phyloP scores from a whole-genome alignment of 768 basidiomycete genomes.

The Obba rivulosa region DNA sequence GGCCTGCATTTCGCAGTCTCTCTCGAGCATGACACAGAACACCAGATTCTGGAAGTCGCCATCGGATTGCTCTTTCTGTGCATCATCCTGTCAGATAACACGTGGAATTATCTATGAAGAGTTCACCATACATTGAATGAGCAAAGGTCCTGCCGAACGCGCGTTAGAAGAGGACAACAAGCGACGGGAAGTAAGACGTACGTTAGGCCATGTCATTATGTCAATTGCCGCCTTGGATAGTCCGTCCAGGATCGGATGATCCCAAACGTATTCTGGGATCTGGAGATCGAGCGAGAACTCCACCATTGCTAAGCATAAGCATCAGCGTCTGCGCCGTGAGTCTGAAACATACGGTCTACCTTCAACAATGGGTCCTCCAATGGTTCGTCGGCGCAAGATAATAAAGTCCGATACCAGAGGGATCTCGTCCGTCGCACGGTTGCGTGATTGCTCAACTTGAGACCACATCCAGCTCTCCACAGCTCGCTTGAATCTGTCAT shows the following conservation, averaged over 20 bases:
- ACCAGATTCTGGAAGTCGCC: slow-evolving; percentile 37
- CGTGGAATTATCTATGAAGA: not conserved
- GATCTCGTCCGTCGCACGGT: slow-evolving; percentile 30
- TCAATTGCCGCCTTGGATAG: slow-evolving; percentile 37
- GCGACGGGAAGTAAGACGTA: no score
- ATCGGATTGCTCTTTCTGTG: slow-evolving; percentile 34
- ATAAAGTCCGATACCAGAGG: slow-evolving; percentile 34
- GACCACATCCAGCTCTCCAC: slow-evolving; percentile 31
- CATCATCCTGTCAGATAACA: not conserved
- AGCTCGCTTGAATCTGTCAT: slow-evolving; percentile 25
- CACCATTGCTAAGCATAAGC: slow-evolving; percentile 24
- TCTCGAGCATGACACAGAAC: slow-evolving; percentile 34
- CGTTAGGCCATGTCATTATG: slow-evolving; percentile 37
- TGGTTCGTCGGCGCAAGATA: slow-evolving; percentile 31
- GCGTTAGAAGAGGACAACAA: no score
- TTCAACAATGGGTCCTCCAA: slow-evolving; percentile 34
- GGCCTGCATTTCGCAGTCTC: slow-evolving; percentile 25
- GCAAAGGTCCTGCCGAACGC: not conserved
- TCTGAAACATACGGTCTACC: slow-evolving; percentile 16
- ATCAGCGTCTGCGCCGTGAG: slow-evolving; percentile 1
- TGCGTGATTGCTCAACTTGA: slow-evolving; percentile 30
- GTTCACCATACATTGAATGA: slow-evolving; percentile 11
- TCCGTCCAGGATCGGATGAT: slow-evolving; percentile 27
- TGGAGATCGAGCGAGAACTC: slow-evolving; percentile 34
- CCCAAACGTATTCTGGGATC: slow-evolving; percentile 32